Percentiles rank a stretch among this genome's conserved stretches.
phyloP scores from a whole-genome alignment of 805 yeast species.

The Candida endomychidarum region DNA sequence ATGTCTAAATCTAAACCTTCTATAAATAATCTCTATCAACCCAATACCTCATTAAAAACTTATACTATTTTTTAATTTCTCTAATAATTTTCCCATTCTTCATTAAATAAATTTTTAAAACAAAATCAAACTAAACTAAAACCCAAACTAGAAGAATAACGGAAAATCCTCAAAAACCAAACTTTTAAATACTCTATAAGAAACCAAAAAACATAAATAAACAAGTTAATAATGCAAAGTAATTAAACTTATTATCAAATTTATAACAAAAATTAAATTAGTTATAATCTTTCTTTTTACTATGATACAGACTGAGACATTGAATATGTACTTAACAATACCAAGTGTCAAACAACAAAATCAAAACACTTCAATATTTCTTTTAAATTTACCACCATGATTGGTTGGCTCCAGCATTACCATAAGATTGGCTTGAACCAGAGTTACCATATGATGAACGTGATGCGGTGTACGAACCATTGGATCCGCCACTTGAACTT shows the following conservation, averaged over 20 bases:
- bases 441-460: conserved; percentile 6
- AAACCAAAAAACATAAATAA: conserved; percentile 19
- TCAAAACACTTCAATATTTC: conserved; percentile 1
- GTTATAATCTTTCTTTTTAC: neutral
- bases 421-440: conserved; percentile 3
- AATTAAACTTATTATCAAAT: conserved; percentile 9
- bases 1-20: conserved; percentile 40
- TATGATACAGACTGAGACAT: conserved; percentile 17
- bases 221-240: conserved; percentile 25
- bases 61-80: conserved; percentile 16
- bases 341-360: conserved; percentile 9
- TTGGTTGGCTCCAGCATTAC: conserved; percentile 20
- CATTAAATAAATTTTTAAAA: conserved; percentile 9
- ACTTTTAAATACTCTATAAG: conserved; percentile 10
- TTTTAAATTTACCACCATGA: conserved; percentile 44
- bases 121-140: conserved; percentile 16
- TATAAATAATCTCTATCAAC: conserved; percentile 10
- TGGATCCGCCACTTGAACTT: conserved; percentile 19
- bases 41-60: conserved; percentile 16
- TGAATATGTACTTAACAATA: conserved; percentile 10
- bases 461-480: conserved; percentile 12
- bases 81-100: neutral
- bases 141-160: conserved; percentile 15
- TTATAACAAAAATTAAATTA: conserved; percentile 16
- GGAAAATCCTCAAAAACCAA: conserved; percentile 12